Percentiles rank a stretch among this genome's conserved stretches.
These are phyloP conservation scores for Rubia peregrina DNA, from an alignment of 305 asterid species.

Conservation along the genomic window DNA sequence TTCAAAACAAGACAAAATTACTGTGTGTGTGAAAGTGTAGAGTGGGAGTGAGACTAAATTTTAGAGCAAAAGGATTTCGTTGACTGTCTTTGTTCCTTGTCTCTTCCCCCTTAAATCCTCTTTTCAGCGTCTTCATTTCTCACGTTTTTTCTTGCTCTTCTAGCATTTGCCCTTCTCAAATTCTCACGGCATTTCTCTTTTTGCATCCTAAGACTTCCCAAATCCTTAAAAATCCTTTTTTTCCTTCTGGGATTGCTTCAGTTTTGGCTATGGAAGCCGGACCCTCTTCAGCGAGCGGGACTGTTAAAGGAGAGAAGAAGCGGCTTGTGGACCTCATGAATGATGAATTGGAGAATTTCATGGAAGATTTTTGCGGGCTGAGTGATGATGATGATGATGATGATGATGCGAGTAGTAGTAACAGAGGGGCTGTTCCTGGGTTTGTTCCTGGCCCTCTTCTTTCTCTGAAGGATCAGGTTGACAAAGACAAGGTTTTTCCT, in stretches of 20 bases:
- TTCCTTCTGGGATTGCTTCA: neutral
- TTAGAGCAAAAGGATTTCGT: neutral
- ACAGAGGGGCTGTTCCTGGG: slow-evolving; percentile 22
- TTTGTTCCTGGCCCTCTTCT: slow-evolving; percentile 73
- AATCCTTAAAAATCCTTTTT: neutral
- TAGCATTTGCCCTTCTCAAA: too few relatives aligned
- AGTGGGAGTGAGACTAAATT: neutral
- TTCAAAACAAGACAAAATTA: neutral
- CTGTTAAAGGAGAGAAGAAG: slow-evolving; percentile 19
- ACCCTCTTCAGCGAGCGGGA: slow-evolving; percentile 31
- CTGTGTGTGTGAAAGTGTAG: slow-evolving; percentile 1
- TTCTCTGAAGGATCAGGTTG: slow-evolving; percentile 72
- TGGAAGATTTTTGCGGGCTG: neutral
- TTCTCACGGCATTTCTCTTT: neutral
- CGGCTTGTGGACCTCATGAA: slow-evolving; percentile 11
- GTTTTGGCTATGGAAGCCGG: slow-evolving; percentile 28
- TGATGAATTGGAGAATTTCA: slow-evolving; percentile 13
- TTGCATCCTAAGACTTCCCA: neutral
- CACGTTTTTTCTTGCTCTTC: neutral
- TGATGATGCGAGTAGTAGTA: slow-evolving; percentile 9
- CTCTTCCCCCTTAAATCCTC: neutral
- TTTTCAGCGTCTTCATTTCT: neutral
- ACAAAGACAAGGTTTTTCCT: slow-evolving; percentile 59
- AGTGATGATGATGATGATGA: slow-evolving; percentile 14
- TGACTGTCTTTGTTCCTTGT: slow-evolving; percentile 4